These are phyloP conservation scores for Pleurotus djamor DNA, from an alignment of 768 basidiomycete species.

Conservation along the genomic window DNA sequence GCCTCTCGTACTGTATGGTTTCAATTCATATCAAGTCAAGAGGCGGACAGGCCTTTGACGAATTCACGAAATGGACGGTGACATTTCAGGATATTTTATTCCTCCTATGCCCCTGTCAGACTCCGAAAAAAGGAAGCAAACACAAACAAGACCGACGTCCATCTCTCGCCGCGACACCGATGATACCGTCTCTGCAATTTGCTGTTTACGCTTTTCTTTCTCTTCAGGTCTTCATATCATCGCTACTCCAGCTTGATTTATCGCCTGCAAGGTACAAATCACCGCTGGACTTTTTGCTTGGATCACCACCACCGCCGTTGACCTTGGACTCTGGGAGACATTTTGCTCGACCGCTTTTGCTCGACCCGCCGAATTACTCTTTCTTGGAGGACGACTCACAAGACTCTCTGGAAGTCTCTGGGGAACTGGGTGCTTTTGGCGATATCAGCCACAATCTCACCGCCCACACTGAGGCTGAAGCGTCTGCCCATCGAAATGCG, in stretches of 20 bases:
- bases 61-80: no score
- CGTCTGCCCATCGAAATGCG: no score
- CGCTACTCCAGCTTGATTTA: neutral
- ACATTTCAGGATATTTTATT: no score
- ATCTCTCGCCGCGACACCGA: neutral
- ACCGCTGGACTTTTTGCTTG: constrained; percentile 2
- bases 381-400: neutral
- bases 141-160: neutral
- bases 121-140: no score
- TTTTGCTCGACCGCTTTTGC: constrained; percentile 1
- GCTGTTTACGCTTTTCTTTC: constrained; percentile 1
- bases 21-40: no score
- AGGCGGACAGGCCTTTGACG: no score
- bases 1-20: no score
- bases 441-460: no score
- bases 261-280: neutral
- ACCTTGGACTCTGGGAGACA: neutral
- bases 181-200: neutral
- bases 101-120: no score
- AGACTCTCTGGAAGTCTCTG: no score
- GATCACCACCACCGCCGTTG: neutral
- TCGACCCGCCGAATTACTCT: neutral
- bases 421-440: no score
- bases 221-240: neutral
- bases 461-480: neutral